Evolutionary conservation across 352 stramenopile species (phyloP).

Genomic region (Phytophthora syringae): DNA sequence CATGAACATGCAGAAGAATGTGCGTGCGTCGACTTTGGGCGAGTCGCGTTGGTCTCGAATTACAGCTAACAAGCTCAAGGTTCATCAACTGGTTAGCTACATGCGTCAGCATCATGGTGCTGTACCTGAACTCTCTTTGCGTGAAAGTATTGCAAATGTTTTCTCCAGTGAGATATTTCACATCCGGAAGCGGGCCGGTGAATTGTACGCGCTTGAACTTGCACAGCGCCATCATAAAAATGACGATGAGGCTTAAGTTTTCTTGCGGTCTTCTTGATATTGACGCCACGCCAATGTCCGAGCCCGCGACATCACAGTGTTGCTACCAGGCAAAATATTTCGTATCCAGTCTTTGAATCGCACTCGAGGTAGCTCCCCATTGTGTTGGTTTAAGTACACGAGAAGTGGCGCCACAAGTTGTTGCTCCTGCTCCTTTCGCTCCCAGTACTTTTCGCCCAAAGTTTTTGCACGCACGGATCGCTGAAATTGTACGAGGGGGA

Average conservation of each 20-base stretch:
- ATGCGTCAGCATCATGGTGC: constrained; percentile 63
- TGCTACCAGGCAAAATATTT: constrained; percentile 33
- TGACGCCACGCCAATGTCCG: constrained; percentile 43
- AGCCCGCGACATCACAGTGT: constrained; percentile 36
- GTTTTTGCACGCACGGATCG: constrained; percentile 43
- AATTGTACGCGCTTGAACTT: constrained; percentile 56
- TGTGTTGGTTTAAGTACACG: constrained; percentile 44
- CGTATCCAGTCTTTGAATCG: constrained; percentile 45
- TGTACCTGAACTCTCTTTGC: constrained; percentile 48
- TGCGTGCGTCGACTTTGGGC: constrained; percentile 47
- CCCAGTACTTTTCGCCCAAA: constrained; percentile 60
- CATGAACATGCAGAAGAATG: constrained; percentile 66
- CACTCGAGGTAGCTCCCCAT: constrained; percentile 44
- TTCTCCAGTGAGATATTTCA: constrained; percentile 53
- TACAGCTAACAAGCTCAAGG: constrained; percentile 57
- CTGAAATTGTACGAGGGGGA: constrained; percentile 59
- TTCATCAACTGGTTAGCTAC: constrained; percentile 58
- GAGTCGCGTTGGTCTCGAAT: constrained; percentile 49
- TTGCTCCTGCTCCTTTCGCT: constrained; percentile 53
- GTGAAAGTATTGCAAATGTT: constrained; percentile 50
- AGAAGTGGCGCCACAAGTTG: constrained; percentile 42
- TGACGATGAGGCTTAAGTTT: constrained; percentile 16
- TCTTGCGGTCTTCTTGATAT: constrained; percentile 33
- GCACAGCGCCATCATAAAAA: constrained; percentile 39
- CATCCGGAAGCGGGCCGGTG: constrained; percentile 55